Evolutionary conservation across 495 filamentous ascomycete genomes (phyloP), one percentile per base, ranked within the genome.

Genomic region (Elasticomyces elasticus): DNA sequence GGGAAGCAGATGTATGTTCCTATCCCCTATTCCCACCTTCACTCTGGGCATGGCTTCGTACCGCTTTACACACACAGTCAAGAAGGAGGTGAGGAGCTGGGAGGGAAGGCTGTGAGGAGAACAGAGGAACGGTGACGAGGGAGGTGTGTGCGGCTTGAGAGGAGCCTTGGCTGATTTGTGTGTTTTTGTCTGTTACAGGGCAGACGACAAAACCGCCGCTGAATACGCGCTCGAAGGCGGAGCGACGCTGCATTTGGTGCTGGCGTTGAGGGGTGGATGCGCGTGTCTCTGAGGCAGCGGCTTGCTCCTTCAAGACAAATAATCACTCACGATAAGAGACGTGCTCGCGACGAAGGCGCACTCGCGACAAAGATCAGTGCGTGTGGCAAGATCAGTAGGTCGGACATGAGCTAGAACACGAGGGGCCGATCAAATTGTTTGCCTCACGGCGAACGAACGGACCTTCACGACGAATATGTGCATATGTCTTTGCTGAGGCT

Each of bases 1-100:
- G 92, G 92, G 58, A 98, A 98, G 72, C 92, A 98, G 66, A 95
- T 98, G 92, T 96, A 74, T 47, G 80, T 69, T 23, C n/a, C n/a
- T n/a, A n/a, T n/a, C n/a, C 17, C 7, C 17, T 4, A 5, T 11
- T 43, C 10, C 12, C 10, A 43, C 48, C 30, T 33, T 19, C 5
- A n/a, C 25, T 25, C 10, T 28, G 11, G 5, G 15, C 24, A 7
- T 20, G 26, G 6, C 6, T 5, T 19, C 48, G 26, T 25, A 22
- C 25, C 7, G 13, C n/a, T 15, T n/a, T 19, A 15, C 17, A 38
- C 10, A 38, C 37, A 15, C 10, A 25, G 11, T 15, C 13, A 33
- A 37, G 6, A 19, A 17, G 33, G 35, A 15, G 30, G 23, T 45
- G 49, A 17, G n/a, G 1, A 41, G 35, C 17, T 40, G 24, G 28